Evolutionary conservation across 2,329 filamentous ascomycete genomes (phyloP).

Genomic region (Aspergillus calidoustus): DNA sequence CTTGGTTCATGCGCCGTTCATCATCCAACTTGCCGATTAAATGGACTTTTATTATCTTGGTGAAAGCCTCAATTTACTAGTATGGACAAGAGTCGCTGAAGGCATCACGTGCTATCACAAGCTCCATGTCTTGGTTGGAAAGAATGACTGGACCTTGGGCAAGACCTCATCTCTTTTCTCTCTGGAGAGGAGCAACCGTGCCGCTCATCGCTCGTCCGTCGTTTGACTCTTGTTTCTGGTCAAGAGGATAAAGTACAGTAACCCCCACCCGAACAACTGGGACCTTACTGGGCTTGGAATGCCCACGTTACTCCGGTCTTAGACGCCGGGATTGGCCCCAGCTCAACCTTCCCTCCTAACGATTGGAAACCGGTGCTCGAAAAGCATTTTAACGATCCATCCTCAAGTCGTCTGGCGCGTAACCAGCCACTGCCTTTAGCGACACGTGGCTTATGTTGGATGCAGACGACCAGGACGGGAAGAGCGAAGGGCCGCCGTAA

Average conservation of each 20-base stretch:
- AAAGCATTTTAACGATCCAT: conserved; percentile 6
- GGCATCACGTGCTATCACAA: not conserved
- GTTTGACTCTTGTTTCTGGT: not conserved
- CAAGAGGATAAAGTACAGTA: not conserved
- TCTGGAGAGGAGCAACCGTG: not conserved
- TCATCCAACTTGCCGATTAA: not conserved
- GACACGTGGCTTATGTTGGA: conserved; percentile 28
- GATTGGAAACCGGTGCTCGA: conserved; percentile 16
- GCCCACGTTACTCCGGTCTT: not conserved
- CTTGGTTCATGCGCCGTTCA: conserved; percentile 9
- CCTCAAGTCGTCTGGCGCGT: conserved; percentile 25
- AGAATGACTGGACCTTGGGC: not conserved
- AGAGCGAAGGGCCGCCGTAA: not conserved
- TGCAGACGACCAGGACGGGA: conserved; percentile 21
- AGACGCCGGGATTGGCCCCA: conserved; percentile 9
- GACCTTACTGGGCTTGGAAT: not conserved
- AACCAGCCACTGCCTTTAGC: conserved; percentile 15
- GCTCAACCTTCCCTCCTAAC: conserved; percentile 4
- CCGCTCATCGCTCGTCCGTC: not conserved
- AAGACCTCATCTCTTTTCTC: not conserved
- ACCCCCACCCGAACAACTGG: conserved; percentile 1
- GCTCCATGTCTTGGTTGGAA: not conserved
- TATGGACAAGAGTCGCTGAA: not conserved
- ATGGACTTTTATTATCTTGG: not conserved
- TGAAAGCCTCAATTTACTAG: not conserved